Percentiles rank a stretch among this genome's conserved stretches.
phyloP scores from a whole-genome alignment of 1,284 basidiomycete genomes.

The Rhodotorula mucilaginosa region DNA sequence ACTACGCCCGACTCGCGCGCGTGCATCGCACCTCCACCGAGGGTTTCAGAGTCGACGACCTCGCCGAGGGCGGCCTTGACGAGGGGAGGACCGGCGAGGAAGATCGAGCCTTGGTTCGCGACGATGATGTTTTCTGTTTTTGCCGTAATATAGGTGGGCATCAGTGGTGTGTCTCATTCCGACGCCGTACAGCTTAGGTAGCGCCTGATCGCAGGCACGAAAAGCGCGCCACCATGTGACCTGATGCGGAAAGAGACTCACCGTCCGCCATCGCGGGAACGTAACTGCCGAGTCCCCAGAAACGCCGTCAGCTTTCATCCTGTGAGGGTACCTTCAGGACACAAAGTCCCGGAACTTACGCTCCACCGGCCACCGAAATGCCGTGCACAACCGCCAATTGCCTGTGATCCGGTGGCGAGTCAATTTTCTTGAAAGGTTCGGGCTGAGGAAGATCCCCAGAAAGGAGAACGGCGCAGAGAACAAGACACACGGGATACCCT shows the following conservation, averaged over 20 bases:
- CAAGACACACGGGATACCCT: constrained; percentile 64
- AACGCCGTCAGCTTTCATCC: neutral
- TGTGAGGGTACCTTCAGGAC: too few species aligned
- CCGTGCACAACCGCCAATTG: constrained; percentile 92
- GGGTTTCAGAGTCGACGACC: constrained; percentile 84
- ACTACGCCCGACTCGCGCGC: constrained; percentile 89
- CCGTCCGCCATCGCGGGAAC: constrained; percentile 91
- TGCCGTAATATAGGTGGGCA: neutral
- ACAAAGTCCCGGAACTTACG: neutral
- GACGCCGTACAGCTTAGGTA: too few species aligned
- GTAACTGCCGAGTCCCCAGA: constrained; percentile 59
- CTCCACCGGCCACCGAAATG: constrained; percentile 73
- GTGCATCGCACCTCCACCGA: constrained; percentile 89
- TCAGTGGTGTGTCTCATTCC: neutral
- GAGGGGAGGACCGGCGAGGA: constrained; percentile 91
- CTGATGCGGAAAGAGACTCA: neutral
- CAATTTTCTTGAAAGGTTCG: too few species aligned
- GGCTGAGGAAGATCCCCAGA: too few species aligned
- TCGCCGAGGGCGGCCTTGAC: constrained; percentile 95
- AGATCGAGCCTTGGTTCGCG: constrained; percentile 86
- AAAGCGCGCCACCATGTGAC: neutral
- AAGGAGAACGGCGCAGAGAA: neutral
- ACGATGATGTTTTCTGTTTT: constrained; percentile 81
- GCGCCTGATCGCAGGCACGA: neutral
- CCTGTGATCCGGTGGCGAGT: neutral